These are phyloP conservation scores for Shiraia sp. DNA, from an alignment of 2,329 filamentous ascomycete species.

Conservation along the genomic window DNA sequence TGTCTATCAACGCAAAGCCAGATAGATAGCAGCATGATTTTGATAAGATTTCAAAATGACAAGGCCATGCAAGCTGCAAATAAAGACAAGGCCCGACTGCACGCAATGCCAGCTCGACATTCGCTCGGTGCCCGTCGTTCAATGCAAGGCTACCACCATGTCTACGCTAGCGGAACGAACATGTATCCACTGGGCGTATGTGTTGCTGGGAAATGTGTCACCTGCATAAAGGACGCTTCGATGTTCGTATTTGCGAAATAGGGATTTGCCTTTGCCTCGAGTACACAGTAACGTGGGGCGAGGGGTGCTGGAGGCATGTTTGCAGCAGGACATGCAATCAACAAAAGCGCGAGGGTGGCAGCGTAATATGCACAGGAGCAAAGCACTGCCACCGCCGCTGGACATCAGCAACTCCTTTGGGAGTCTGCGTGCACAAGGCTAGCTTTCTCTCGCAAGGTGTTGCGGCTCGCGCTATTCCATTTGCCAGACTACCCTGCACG, in stretches of 20 bases:
- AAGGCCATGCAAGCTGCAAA: too few relatives aligned
- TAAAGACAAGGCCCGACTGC: too few relatives aligned
- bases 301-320: background rate
- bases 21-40: too few relatives aligned
- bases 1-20: too few relatives aligned
- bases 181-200: background rate
- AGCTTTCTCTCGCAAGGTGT: conserved; percentile 17
- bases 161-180: background rate
- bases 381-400: conserved; percentile 39
- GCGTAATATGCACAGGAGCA: conserved; percentile 8
- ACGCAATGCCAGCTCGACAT: too few relatives aligned
- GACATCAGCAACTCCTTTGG: conserved; percentile 28
- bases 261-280: too few relatives aligned
- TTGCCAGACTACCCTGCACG: conserved; percentile 33
- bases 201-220: background rate
- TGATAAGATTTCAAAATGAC: too few relatives aligned
- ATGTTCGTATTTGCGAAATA: too few relatives aligned
- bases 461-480: conserved; percentile 28
- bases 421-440: conserved; percentile 24
- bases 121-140: background rate
- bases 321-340: background rate
- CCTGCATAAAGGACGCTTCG: background rate
- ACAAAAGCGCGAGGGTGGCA: background rate
- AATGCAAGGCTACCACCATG: background rate
- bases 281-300: too few relatives aligned